phyloP scores from a whole-genome alignment of 129 eudicot genomes.

The Flaveria ramosissima region DNA sequence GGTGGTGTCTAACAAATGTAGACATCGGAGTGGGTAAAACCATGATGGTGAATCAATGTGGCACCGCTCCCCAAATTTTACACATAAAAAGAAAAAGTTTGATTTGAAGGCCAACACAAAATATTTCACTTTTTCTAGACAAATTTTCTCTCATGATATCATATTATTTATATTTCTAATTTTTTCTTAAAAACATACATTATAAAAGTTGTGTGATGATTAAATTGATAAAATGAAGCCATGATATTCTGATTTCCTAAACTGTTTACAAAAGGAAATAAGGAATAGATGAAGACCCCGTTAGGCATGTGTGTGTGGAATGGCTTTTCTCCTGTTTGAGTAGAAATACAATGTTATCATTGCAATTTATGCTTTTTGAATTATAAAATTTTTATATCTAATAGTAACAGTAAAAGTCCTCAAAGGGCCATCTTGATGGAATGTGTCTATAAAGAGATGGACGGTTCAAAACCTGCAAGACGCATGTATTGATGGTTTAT shows the following conservation, averaged over 20 bases:
- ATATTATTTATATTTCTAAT: not conserved
- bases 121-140: conserved; percentile 14
- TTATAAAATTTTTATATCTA: too few relatives aligned
- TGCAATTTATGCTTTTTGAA: not conserved
- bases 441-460: too few relatives aligned
- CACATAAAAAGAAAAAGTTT: conserved; percentile 2
- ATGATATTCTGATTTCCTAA: not conserved
- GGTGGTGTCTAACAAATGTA: conserved; percentile 31
- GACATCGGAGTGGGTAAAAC: conserved; percentile 38
- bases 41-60: conserved; percentile 33
- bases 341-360: not conserved
- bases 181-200: not conserved
- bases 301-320: not conserved
- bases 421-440: too few relatives aligned
- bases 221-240: not conserved
- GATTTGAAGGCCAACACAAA: conserved; percentile 20
- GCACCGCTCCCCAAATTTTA: conserved; percentile 32
- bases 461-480: too few relatives aligned
- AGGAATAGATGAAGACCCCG: not conserved
- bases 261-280: not conserved
- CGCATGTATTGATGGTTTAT: too few relatives aligned
- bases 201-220: not conserved
- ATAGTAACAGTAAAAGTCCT: not conserved
- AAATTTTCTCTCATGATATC: conserved; percentile 15
- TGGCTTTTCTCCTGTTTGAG: not conserved